Evolutionary conservation across 192 early-diverging fungal genomes (phyloP), one percentile per base, ranked within the genome.

Genomic region (Mortierella hygrophila): DNA sequence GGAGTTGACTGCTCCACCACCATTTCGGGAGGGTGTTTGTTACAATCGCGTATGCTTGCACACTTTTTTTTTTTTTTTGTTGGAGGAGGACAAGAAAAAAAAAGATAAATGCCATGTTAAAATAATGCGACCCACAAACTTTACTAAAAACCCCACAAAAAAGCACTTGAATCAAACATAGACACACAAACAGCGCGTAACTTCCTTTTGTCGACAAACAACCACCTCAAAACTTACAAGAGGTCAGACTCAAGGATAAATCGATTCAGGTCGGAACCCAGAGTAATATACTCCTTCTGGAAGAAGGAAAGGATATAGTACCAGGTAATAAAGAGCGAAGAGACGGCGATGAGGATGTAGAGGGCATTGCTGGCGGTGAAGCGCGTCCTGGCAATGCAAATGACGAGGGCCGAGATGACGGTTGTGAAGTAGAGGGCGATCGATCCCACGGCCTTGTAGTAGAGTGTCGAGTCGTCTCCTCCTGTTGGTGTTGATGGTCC

Each of bases 1-100:
- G 57, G 29, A 86, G 69, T 60, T 86, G 84, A 23, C 84, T 86
- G 68, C 78, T 80, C 84, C 84, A 86, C 84, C 84, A 86, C 84
- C 84, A 86, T 40, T 86, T 86, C 8, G 84, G 84, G 2, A 86
- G 54, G 2, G 84, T 81, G 68, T 81, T 86, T 26, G 84, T 86
- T 42, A 86, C 84, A 74, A 86, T 80, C 1, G 84, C 84, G 37
- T 86, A 86, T 13, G 84, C 84, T 26, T 86, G 84, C 40, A 86
- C 84, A 65, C 84, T 86, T 46, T 38, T 42, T 49, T 49, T 57
- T 63, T 29, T 1, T 3, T n/a, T 40, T 40, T 40, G 3, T 40
- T 40, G 10, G 20, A 2, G 71, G 4, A 44, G 23, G 23, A 40
- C 37, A n/a, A 37, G 68, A 69, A n/a, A 75, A 55, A 60, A 46